These are phyloP conservation scores for Microbotryum lychnidis-dioicae DNA, from an alignment of 1,284 basidiomycete species.

Conservation along the genomic window DNA sequence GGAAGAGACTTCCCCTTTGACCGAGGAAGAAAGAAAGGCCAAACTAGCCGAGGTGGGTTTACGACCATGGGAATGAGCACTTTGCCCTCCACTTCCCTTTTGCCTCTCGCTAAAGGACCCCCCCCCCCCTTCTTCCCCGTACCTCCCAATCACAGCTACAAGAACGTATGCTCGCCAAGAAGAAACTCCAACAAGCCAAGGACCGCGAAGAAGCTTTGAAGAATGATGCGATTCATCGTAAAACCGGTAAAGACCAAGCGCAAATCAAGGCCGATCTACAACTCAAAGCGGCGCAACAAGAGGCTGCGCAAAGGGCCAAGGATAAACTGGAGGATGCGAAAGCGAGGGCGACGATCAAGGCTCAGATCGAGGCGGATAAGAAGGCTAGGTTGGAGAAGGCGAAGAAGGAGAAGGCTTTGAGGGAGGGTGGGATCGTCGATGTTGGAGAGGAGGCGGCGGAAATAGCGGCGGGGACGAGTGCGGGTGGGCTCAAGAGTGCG, in stretches of 20 bases:
- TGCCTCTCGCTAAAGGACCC: neutral
- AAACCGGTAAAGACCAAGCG: conserved; percentile 69
- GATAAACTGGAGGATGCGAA: conserved; percentile 79
- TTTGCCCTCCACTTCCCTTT: neutral
- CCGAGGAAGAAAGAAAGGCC: conserved; percentile 84
- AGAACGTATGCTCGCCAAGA: conserved; percentile 67
- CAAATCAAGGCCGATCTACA: conserved; percentile 60
- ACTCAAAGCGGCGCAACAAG: conserved; percentile 63
- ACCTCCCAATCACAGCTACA: conserved; percentile 43
- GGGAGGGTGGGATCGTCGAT: conserved; percentile 52
- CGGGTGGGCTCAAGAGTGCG: too few relatives aligned
- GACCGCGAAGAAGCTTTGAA: conserved; percentile 63
- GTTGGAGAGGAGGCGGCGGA: conserved; percentile 7
- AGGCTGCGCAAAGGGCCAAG: conserved; percentile 65
- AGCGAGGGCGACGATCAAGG: conserved; percentile 73
- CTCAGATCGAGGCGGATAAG: conserved; percentile 90
- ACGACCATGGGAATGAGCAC: neutral
- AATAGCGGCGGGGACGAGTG: neutral
- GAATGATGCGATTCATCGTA: conserved; percentile 72
- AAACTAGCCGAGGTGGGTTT: conserved; percentile 58
- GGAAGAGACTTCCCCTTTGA: conserved; percentile 90
- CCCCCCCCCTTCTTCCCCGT: neutral
- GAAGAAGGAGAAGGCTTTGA: conserved; percentile 75
- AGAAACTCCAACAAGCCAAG: conserved; percentile 54
- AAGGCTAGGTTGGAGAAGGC: conserved; percentile 74